Conservation (phyloP, 2,329 filamentous ascomycete species). For the Coniochaeta sp. region DNA sequence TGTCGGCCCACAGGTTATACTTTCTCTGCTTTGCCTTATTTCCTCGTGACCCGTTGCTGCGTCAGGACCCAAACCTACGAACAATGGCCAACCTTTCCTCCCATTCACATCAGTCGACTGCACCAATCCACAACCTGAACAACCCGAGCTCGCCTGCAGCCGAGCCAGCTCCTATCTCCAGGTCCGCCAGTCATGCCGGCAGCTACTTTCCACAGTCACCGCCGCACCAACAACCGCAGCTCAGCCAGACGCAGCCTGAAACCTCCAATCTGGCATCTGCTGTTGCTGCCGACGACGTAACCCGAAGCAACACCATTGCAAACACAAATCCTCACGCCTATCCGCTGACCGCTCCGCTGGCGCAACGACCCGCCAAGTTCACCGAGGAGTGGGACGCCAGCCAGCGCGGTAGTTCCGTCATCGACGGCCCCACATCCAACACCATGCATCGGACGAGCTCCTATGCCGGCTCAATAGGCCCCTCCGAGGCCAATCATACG, state of each 20-base stretch:
- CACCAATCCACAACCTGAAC: not conserved
- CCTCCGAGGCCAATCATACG: constrained; percentile 32
- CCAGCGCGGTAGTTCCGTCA: constrained; percentile 57
- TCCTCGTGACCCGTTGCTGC: not conserved
- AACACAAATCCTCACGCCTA: constrained; percentile 5
- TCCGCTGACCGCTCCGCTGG: constrained; percentile 12
- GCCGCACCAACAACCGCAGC: constrained; percentile 3
- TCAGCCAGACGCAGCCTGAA: not conserved
- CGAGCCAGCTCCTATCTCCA: not conserved
- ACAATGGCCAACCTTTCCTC: not conserved
- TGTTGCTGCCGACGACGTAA: constrained; percentile 1
- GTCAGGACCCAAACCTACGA: not conserved
- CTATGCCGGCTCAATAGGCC: constrained; percentile 42
- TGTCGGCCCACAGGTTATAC: not conserved
- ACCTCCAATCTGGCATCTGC: not conserved
- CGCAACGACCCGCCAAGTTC: constrained; percentile 41
- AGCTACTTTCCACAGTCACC: constrained; percentile 5
- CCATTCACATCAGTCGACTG: not conserved
- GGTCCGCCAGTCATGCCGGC: constrained; percentile 1
- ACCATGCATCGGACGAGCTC: constrained; percentile 57
- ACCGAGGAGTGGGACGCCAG: constrained; percentile 66
- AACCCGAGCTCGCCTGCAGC: not conserved
- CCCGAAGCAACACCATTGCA: constrained; percentile 12
- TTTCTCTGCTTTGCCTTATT: not conserved
- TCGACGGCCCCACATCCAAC: constrained; percentile 34